Evolutionary conservation across 2,329 filamentous ascomycete species (phyloP).

Genomic region (Orbilia blumenaviensis): DNA sequence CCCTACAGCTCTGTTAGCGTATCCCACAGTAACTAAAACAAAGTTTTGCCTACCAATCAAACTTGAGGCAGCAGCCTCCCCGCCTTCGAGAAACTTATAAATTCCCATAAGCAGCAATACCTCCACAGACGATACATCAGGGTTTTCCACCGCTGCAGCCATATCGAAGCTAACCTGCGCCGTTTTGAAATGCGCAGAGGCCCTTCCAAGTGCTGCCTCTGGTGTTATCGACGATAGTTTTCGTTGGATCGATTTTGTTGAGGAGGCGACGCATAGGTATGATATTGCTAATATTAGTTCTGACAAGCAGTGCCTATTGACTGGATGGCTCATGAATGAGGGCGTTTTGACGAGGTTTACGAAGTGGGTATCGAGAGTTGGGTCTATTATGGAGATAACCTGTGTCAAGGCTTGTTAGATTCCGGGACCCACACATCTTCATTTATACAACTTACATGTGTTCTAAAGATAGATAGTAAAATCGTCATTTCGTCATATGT

Average conservation of each 20-base stretch:
- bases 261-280: slow-evolving; percentile 33
- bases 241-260: slow-evolving; percentile 30
- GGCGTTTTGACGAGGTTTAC: slow-evolving; percentile 43
- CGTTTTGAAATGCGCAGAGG: slow-evolving; percentile 35
- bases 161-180: slow-evolving; percentile 46
- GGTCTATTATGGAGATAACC: slow-evolving; percentile 39
- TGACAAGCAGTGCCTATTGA: slow-evolving; percentile 30
- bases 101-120: slow-evolving; percentile 34
- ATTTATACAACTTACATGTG: slow-evolving; percentile 16
- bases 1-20: neutral
- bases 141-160: slow-evolving; percentile 30
- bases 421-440: neutral
- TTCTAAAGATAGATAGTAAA: slow-evolving; percentile 29
- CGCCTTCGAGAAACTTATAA: slow-evolving; percentile 42
- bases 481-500: slow-evolving; percentile 36
- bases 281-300: slow-evolving; percentile 41
- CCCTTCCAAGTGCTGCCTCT: slow-evolving; percentile 10
- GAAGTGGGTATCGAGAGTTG: slow-evolving; percentile 35
- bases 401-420: neutral
- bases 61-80: slow-evolving; percentile 25
- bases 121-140: slow-evolving; percentile 33
- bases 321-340: slow-evolving; percentile 36
- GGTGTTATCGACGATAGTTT: slow-evolving; percentile 34
- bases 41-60: slow-evolving; percentile 22
- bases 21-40: too few species aligned